Conservation (phyloP, 2,329 filamentous ascomycete genomes). For the Fusarium abutilonis region DNA sequence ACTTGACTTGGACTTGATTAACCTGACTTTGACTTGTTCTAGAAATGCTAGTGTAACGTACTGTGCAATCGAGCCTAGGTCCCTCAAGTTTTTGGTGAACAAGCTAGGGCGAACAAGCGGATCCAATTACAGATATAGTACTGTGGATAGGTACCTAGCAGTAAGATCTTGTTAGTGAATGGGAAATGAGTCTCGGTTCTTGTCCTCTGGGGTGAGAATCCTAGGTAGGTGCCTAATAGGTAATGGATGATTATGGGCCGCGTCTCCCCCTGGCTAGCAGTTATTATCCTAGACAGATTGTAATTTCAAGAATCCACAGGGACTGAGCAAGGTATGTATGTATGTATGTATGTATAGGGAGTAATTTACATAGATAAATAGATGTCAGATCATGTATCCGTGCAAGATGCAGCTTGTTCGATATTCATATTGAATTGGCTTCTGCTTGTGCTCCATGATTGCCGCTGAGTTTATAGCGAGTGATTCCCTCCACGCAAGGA, state of each 20-base stretch:
- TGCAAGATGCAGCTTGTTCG: not conserved
- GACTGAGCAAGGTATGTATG: constrained; percentile 25
- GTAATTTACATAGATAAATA: not conserved
- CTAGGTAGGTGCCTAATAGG: constrained; percentile 23
- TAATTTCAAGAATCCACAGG: constrained; percentile 43
- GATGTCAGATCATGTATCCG: not conserved
- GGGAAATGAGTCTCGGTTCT: constrained; percentile 42
- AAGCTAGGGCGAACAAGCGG: constrained; percentile 26
- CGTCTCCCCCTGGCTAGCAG: constrained; percentile 40
- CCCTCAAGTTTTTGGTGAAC: constrained; percentile 22
- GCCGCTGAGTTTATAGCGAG: constrained; percentile 10
- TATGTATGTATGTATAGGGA: too few relatives aligned
- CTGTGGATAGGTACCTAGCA: not conserved
- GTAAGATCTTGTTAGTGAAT: constrained; percentile 24
- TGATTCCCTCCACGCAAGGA: constrained; percentile 22
- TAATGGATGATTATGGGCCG: constrained; percentile 17
- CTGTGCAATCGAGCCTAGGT: constrained; percentile 23
- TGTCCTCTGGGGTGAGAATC: constrained; percentile 34
- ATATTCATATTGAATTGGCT: constrained; percentile 18
- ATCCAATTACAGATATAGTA: constrained; percentile 6
- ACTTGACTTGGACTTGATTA: not conserved
- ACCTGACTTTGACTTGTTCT: constrained; percentile 26
- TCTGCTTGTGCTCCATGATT: constrained; percentile 2
- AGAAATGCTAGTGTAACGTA: constrained; percentile 23
- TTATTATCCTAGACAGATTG: constrained; percentile 38